These are phyloP conservation scores for Strobilomyces dryophilus DNA, from an alignment of 768 basidiomycete genomes.

Conservation along the genomic window DNA sequence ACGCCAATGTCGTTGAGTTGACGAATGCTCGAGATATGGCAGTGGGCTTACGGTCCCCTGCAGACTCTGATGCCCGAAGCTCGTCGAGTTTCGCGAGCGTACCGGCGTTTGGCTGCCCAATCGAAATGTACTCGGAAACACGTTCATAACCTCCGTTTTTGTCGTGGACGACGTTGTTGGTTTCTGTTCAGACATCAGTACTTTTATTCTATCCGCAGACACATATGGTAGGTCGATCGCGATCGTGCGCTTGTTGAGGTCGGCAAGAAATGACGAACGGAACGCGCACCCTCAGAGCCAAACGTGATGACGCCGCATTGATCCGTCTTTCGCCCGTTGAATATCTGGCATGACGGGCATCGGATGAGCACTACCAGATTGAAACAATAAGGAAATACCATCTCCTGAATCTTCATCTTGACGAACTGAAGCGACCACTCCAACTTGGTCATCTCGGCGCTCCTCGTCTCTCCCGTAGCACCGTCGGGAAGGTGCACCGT, in stretches of 20 bases:
- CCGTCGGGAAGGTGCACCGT: constrained; percentile 53
- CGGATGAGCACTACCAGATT: not conserved
- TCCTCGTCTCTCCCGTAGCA: constrained; percentile 45
- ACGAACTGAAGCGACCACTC: constrained; percentile 83
- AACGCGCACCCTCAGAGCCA: constrained; percentile 64
- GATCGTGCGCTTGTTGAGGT: too few species aligned
- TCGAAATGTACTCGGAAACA: constrained; percentile 65
- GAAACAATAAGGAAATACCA: constrained; percentile 45
- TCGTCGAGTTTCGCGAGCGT: constrained; percentile 65
- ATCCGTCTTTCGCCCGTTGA: constrained; percentile 88
- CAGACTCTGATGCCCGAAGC: constrained; percentile 49
- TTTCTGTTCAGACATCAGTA: constrained; percentile 39
- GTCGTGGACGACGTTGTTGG: constrained; percentile 59
- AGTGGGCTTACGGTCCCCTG: constrained; percentile 60
- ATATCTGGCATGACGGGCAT: constrained; percentile 54
- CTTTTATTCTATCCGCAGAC: not conserved
- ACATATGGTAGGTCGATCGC: not conserved
- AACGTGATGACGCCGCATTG: constrained; percentile 88
- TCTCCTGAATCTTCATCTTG: constrained; percentile 87
- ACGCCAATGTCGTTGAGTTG: not conserved
- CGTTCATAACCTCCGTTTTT: constrained; percentile 69
- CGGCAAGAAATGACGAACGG: not conserved
- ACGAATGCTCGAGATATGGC: not conserved
- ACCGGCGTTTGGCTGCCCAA: constrained; percentile 58
- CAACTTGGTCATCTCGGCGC: constrained; percentile 68